Evolutionary conservation across 2,329 filamentous ascomycete species (phyloP), one percentile per base, ranked within the genome.

Genomic region (Penicillium sp.): DNA sequence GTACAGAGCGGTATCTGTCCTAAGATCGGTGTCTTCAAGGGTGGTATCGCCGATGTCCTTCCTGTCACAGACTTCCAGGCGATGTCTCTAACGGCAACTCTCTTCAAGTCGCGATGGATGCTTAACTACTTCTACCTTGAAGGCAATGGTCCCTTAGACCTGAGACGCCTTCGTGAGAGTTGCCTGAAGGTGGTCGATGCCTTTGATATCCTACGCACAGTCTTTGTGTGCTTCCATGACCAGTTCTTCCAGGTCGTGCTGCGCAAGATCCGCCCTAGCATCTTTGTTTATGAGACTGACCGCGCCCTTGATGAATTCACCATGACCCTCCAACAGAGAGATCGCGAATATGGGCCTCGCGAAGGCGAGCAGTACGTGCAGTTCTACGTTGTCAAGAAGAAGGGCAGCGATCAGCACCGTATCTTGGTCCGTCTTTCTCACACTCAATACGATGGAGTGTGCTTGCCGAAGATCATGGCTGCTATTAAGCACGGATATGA

Each of bases 361-460:
- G 78, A 83, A 9, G 86, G 86, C 2, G 83, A 84, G 2, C 76
- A 82, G 16, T 87, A 87, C 59, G 79, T 84, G 55, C 84, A 84
- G 60, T 86, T 84, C 76, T 80, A 84, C 62, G 78, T 82, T 44
- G 74, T 85, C 43, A 75, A 76, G 55, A 75, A 75, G 54, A 70
- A 69, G 53, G 63, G 66, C 13, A 75, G 72, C 23, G 67, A 77
- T 11, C 70, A 74, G 5, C 78, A 79, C 45, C 81, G 88, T 15
- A 74, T 82, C 34, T 65, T 75, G 57, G 80, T 87, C 68, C 82
- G 86, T 55, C 81, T 89, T 54, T 88, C 86, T 0, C 87, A 89
- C 69, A 84, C 86, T 0, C 86, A 89, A 63, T 89, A 88, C 66
- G 87, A 89, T 61, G 87, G 87, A 60, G 85, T 89, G 23, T 88